Base-by-base conservation (phyloP, 1,139 yeast species). In the Yamadazyma taylorii region DNA sequence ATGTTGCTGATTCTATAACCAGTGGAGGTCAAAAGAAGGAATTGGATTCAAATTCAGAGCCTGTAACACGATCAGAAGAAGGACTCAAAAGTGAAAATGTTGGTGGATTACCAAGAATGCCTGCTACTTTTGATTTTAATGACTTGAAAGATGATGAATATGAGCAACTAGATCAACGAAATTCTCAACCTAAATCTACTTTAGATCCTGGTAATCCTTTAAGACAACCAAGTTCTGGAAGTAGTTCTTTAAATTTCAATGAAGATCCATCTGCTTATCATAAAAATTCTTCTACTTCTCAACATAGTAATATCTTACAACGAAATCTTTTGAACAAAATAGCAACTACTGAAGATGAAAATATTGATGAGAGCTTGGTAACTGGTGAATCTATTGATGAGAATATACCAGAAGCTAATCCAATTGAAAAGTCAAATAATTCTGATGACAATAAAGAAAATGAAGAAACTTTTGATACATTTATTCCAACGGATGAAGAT, bases 111-210 rank as follows among this genome's bases (percentile, higher is more conserved):
- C 87, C 86, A 9, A 60, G 87, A 34, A 69, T 75, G 57, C 81
- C 83, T 1, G 87, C 80, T 1, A 74, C 82, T 0, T 63, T 73
- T 46, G 75, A 81, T 52, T 81, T 81, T 33, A 73, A 67, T 41
- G 85, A 78, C 1, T 57, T 81, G 17, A 59, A 58, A 34, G 45
- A 50, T 32, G 53, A 50, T 13, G 44, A 53, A 32, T 56, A 54
- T 37, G 52, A 52, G 17, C 40, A 37, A 7, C 23, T 33, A 19
- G 27, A 30, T 30, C 14, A 29, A 23, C 26, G 35, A 17, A 25
- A 28, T 9, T 36, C 39, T 10, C 23, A 44, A 30, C 54, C 43
- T 36, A 49, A 48, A 35, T 37, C 60, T 13, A 63, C 66, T 7
- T 55, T 72, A 40, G 78, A 73, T 41, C 79, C 78, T 0, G 75